These are phyloP conservation scores for Phytophthora rubi DNA, from an alignment of 352 stramenopile genomes.

Conservation along the genomic window DNA sequence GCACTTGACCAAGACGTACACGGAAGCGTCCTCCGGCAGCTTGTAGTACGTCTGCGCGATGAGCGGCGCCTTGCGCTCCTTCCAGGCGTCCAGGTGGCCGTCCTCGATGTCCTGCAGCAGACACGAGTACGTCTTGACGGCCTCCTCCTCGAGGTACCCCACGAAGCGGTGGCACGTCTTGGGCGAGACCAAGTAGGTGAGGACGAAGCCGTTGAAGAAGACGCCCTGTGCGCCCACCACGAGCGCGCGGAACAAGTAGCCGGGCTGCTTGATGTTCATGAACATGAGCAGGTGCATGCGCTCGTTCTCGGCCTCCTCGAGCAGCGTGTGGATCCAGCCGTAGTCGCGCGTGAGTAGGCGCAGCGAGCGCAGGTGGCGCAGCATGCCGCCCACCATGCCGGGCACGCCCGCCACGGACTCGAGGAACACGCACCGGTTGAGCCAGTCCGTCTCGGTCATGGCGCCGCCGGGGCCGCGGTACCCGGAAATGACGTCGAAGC, in stretches of 20 bases:
- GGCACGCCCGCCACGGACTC: slow-evolving; percentile 83
- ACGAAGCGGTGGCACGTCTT: slow-evolving; percentile 92
- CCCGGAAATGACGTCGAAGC: slow-evolving; percentile 59
- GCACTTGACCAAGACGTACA: slow-evolving; percentile 88
- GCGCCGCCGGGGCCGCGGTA: slow-evolving; percentile 64
- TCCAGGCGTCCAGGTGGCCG: slow-evolving; percentile 81
- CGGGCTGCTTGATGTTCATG: slow-evolving; percentile 89
- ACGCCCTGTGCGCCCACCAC: slow-evolving; percentile 83
- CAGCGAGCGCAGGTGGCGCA: slow-evolving; percentile 84
- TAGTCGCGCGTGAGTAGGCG: slow-evolving; percentile 88
- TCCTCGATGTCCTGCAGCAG: slow-evolving; percentile 91
- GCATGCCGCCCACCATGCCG: slow-evolving; percentile 79
- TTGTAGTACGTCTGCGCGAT: slow-evolving; percentile 92
- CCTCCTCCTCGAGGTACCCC: slow-evolving; percentile 94
- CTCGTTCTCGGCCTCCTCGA: slow-evolving; percentile 96
- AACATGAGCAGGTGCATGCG: slow-evolving; percentile 94
- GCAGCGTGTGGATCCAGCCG: slow-evolving; percentile 92
- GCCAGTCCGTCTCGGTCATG: slow-evolving; percentile 74
- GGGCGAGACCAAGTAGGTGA: slow-evolving; percentile 89
- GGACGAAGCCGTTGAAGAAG: slow-evolving; percentile 89
- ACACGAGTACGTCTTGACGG: slow-evolving; percentile 92
- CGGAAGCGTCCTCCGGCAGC: slow-evolving; percentile 67
- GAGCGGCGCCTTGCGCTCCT: slow-evolving; percentile 58
- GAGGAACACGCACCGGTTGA: slow-evolving; percentile 74
- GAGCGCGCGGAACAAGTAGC: slow-evolving; percentile 73